Evolutionary conservation across 2,329 filamentous ascomycete species (phyloP), one percentile per base, ranked within the genome.

Genomic region (Trematosphaeria pertusa): DNA sequence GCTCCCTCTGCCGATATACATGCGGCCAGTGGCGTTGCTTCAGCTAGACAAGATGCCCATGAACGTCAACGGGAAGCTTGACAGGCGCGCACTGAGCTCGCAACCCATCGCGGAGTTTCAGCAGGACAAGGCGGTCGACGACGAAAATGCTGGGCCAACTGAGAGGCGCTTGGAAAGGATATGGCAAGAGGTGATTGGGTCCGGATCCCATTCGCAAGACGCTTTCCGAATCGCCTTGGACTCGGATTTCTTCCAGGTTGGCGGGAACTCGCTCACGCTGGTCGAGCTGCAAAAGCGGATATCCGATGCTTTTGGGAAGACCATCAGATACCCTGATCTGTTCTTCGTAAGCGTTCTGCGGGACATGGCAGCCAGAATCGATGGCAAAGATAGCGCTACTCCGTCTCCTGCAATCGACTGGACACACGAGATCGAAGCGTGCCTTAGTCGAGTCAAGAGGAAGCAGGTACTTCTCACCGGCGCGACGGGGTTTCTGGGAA

Each of bases 191-290:
- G 31, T 56, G 6, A 43, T 59, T 1, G 7, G 8, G 7, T 8
- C 24, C 24, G 12, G 12, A 28, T 28, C 12, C 24, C 24, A 28
- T 8, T 7, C 24, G 7, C 8, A 28, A 28, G 24, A 28, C 20
- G 10, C 3, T n/a, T 46, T 41, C 4, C 2, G 54, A 64, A 6
- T 20, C 47, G 7, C 24, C 8, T 7, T 28, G 0, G 28, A 56
- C 2, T 59, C 72, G 4, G 70, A 75, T 48, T 77, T 79, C 52
- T 78, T 77, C 56, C 50, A 49, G 0, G 52, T 71, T 3, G 75
- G 75, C 1, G 76, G 75, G 4, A 75, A 65, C 41, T 78, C 75
- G 0, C 43, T 77, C 5, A 54, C 73, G 0, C 52, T 76, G 1
- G 57, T 78, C 12, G 49, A 63, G 4, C 67, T 81, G 0, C 24